phyloP scores from a whole-genome alignment of 768 basidiomycete genomes.

The Chalciporus chontae region DNA sequence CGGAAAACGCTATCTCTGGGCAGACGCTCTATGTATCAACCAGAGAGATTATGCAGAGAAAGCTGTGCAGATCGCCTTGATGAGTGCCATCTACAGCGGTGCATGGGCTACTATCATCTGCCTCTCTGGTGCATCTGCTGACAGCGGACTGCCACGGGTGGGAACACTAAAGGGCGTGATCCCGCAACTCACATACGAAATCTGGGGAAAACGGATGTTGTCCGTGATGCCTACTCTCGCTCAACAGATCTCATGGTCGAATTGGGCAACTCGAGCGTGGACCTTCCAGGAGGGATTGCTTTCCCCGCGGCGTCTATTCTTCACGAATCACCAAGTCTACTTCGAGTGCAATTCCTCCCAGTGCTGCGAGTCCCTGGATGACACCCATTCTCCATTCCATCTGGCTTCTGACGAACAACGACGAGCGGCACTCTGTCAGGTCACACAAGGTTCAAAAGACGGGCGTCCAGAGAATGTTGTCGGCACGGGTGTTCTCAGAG shows the following conservation, averaged over 20 bases:
- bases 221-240: conserved; percentile 11
- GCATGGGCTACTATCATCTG: conserved; percentile 13
- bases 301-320: conserved; percentile 15
- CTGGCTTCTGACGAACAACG: conserved; percentile 5
- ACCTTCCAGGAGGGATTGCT: conserved; percentile 19
- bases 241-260: conserved; percentile 5
- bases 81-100: conserved; percentile 16
- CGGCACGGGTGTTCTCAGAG: conserved; percentile 4
- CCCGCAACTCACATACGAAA: conserved; percentile 9
- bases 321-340: conserved; percentile 19
- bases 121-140: conserved; percentile 5
- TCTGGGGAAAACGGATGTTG: conserved; percentile 3
- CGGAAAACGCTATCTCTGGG: conserved; percentile 17
- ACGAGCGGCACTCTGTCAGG: neutral
- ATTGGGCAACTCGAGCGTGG: conserved; percentile 15
- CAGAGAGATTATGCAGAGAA: conserved; percentile 8
- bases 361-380: conserved; percentile 13
- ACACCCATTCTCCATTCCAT: conserved; percentile 13
- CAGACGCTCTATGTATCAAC: conserved; percentile 17
- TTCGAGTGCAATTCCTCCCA: conserved; percentile 14
- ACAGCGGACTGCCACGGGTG: conserved; percentile 14
- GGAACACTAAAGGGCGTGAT: conserved; percentile 4
- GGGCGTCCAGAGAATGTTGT: neutral
- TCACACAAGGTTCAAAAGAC: too few species aligned
- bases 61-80: conserved; percentile 10